Evolutionary conservation across 2,329 filamentous ascomycete genomes (phyloP).

Genomic region (Hypoxylon rubiginosum): DNA sequence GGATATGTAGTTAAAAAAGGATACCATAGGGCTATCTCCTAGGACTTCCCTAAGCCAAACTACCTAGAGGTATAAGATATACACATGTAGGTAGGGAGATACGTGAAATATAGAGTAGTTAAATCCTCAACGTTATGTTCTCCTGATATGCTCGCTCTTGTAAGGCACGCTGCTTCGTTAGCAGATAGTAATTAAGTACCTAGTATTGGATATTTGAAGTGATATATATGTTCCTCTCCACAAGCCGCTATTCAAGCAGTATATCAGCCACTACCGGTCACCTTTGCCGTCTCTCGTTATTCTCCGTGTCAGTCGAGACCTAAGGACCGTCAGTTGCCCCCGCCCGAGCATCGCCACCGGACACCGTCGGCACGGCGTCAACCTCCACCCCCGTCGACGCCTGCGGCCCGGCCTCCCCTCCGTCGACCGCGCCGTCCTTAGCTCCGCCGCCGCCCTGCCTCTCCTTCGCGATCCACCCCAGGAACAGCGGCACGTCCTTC

Average conservation of each 20-base stretch:
- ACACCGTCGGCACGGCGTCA: constrained; percentile 28
- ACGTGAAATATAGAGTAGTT: too few species aligned
- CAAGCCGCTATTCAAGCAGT: not conserved
- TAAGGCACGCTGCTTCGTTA: not conserved
- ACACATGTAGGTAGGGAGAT: too few species aligned
- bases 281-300: constrained; percentile 20
- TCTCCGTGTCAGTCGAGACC: constrained; percentile 30
- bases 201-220: not conserved
- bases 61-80: too few species aligned
- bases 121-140: not conserved
- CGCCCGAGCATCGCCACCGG: constrained; percentile 17
- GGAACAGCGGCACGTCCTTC: constrained; percentile 79
- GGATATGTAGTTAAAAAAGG: too few species aligned
- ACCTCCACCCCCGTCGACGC: constrained; percentile 32
- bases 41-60: too few species aligned
- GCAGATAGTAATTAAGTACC: not conserved
- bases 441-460: constrained; percentile 49
- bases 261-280: constrained; percentile 21
- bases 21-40: too few species aligned
- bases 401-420: constrained; percentile 10
- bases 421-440: constrained; percentile 4
- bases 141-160: not conserved
- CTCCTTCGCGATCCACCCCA: constrained; percentile 70
- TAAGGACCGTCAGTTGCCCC: constrained; percentile 20
- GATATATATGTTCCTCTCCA: not conserved